Conservation (phyloP, 345 rosid genomes). For the Boechera stricta region DNA sequence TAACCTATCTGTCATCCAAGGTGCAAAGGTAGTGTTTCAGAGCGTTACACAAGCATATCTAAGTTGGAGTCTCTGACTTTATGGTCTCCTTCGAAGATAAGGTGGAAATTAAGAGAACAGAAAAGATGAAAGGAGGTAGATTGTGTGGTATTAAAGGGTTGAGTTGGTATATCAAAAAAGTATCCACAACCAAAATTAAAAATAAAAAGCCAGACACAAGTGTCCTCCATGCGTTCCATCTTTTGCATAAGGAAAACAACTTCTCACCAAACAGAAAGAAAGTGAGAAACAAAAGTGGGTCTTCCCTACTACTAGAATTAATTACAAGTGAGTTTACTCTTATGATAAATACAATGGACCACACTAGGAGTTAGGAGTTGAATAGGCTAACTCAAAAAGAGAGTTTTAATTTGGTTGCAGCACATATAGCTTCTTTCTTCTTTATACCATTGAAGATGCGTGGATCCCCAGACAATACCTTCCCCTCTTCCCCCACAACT, state of each 20-base stretch:
- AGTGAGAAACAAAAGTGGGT: conserved; percentile 38
- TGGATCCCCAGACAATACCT: conserved; percentile 37
- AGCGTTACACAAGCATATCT: not conserved
- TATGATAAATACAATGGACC: conserved; percentile 41
- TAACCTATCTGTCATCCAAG: not conserved
- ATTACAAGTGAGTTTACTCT: conserved; percentile 24
- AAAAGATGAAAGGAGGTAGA: conserved; percentile 1
- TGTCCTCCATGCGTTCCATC: conserved; percentile 44
- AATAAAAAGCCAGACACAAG: conserved; percentile 29
- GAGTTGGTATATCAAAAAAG: conserved; percentile 24
- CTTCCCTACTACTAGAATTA: conserved; percentile 25
- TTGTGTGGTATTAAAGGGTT: conserved; percentile 9
- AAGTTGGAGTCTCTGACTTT: conserved; percentile 17
- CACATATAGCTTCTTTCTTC: conserved; percentile 33
- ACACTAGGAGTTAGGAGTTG: conserved; percentile 22
- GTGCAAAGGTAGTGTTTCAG: not conserved
- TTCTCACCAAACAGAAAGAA: conserved; percentile 37
- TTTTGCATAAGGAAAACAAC: conserved; percentile 41
- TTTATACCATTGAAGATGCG: conserved; percentile 32
- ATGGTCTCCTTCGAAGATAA: not conserved
- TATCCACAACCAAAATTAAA: conserved; percentile 20
- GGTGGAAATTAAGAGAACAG: not conserved
- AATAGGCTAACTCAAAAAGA: conserved; percentile 22
- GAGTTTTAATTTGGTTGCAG: conserved; percentile 22
- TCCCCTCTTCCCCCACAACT: conserved; percentile 27